Conservation (phyloP, 352 stramenopile genomes). For the Phytophthora pluvialis region DNA sequence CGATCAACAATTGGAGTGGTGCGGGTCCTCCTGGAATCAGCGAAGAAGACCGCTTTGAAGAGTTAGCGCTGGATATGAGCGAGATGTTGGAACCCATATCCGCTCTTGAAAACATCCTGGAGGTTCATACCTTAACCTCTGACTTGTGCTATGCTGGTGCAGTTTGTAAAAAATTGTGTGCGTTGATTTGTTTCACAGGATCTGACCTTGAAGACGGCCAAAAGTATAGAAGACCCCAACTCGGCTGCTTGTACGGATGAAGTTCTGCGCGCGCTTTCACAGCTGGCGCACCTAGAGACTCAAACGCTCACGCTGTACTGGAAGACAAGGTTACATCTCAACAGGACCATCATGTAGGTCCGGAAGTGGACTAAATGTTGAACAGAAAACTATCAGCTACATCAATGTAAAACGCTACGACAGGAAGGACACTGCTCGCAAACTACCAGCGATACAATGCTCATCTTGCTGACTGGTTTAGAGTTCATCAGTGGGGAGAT, state of each 20-base stretch:
- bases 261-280: slow-evolving; percentile 48
- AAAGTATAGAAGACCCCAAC: slow-evolving; percentile 35
- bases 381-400: neutral
- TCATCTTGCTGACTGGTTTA: slow-evolving; percentile 22
- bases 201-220: slow-evolving; percentile 40
- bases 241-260: slow-evolving; percentile 52
- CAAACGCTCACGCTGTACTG: slow-evolving; percentile 64
- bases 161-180: neutral
- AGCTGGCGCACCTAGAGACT: slow-evolving; percentile 47
- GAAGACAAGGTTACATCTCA: slow-evolving; percentile 50
- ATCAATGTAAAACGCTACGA: neutral
- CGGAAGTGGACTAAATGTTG: slow-evolving; percentile 1
- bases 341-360: slow-evolving; percentile 49
- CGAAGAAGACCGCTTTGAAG: slow-evolving; percentile 13
- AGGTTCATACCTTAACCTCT: slow-evolving; percentile 22
- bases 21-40: neutral
- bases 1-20: slow-evolving; percentile 28
- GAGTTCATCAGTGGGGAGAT: slow-evolving; percentile 69
- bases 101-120: slow-evolving; percentile 32
- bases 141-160: neutral
- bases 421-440: too few relatives aligned
- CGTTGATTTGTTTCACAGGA: slow-evolving; percentile 29
- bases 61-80: slow-evolving; percentile 21
- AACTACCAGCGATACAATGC: neutral
- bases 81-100: slow-evolving; percentile 38